Evolutionary conservation across 192 early-diverging fungal genomes (phyloP), one percentile per base, ranked within the genome.

Genomic region (Tieghemiomyces parasiticus): DNA sequence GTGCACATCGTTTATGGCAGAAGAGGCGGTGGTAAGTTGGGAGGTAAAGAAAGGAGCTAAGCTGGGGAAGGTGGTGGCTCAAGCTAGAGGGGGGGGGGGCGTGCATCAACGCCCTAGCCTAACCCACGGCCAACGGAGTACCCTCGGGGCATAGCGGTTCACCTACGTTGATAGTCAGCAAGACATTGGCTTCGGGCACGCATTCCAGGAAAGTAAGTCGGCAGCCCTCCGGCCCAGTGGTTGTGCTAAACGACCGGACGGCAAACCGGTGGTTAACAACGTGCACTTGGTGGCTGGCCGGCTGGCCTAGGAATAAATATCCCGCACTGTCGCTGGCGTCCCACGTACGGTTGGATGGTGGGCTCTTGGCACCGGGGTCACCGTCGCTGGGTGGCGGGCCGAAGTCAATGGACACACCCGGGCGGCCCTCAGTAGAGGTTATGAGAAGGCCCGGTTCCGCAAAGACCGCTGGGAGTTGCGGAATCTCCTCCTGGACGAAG

Each of bases 121-220:
- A n/a, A n/a, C n/a, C n/a, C n/a, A n/a, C n/a, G n/a, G n/a, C n/a
- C n/a, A n/a, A n/a, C n/a, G n/a, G n/a, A n/a, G n/a, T n/a, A n/a
- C n/a, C n/a, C n/a, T n/a, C n/a, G n/a, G n/a, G n/a, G n/a, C n/a
- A n/a, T n/a, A n/a, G n/a, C n/a, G n/a, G n/a, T n/a, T n/a, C 24
- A 74, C 81, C 67, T 73, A 87, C 87, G 10, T 85, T 83, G 58
- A 92, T 75, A 2, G 88, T 88, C 29, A 93, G 68, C 46, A 96
- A 68, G 6, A 82, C 82, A 49, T 90, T 90, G 55, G 78, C 73
- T 62, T 87, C 78, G 60, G 82, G 84, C 54, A 92, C 71, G 58
- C 86, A 83, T 59, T 85, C 77, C 73, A 96, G 71, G 60, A 94
- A 92, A 0, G 89, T 85, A 34, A 96, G 79, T 49, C 79, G 77